phyloP scores from a whole-genome alignment of 2,329 filamentous ascomycete species.

The Pseudogymnoascus sp. region DNA sequence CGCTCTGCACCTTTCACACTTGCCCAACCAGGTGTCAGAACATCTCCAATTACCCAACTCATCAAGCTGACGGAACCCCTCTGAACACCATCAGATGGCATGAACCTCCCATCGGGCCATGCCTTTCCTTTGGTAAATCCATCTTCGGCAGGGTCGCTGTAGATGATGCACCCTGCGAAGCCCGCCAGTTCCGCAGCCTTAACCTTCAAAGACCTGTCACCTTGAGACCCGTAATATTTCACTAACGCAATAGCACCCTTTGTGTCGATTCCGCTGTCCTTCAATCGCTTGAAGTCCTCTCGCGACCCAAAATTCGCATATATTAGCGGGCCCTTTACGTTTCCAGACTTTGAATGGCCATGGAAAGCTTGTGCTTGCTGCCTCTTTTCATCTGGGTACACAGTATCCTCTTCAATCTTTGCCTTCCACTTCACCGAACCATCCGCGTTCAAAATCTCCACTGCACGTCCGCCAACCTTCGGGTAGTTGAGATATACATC shows the following conservation, averaged over 20 bases:
- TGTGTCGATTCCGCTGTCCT: conserved; percentile 63
- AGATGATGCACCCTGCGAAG: conserved; percentile 81
- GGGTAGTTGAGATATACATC: conserved; percentile 93
- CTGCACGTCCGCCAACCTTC: conserved; percentile 63
- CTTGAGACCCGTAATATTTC: conserved; percentile 67
- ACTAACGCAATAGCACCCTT: conserved; percentile 79
- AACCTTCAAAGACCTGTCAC: conserved; percentile 71
- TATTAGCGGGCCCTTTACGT: conserved; percentile 77
- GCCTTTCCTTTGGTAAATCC: conserved; percentile 67
- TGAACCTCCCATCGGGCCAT: conserved; percentile 70
- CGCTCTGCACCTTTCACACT: conserved; percentile 60
- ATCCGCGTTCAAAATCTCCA: conserved; percentile 69
- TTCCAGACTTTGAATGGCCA: conserved; percentile 78
- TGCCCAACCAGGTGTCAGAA: conserved; percentile 83
- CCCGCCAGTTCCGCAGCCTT: conserved; percentile 84
- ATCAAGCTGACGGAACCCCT: conserved; percentile 72
- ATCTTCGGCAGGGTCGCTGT: conserved; percentile 82
- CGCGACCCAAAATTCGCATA: conserved; percentile 89
- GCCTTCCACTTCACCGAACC: conserved; percentile 67
- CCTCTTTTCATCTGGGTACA: conserved; percentile 53
- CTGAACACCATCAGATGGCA: conserved; percentile 77
- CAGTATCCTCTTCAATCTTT: conserved; percentile 72
- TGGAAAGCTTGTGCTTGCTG: conserved; percentile 77
- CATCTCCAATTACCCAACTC: conserved; percentile 80
- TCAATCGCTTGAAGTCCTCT: conserved; percentile 70